Evolutionary conservation across 495 filamentous ascomycete species (phyloP), one percentile per base, ranked within the genome.

Genomic region (Chaetomium fimeti): DNA sequence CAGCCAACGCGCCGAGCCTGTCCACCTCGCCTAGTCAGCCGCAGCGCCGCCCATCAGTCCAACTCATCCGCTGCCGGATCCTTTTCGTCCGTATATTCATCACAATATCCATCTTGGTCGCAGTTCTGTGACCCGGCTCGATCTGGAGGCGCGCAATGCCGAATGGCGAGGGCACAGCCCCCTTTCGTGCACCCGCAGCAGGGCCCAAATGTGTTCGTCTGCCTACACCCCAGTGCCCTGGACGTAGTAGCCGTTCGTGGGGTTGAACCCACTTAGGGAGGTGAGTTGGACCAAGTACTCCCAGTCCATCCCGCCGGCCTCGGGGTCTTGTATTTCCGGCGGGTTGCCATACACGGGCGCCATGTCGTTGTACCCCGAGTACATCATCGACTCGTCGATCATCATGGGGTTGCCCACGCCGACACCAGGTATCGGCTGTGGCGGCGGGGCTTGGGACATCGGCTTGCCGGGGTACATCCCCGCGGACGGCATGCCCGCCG

Each of bases 291-390:
- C 70, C 16, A 81, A 47, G 56, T 76, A 79, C 47, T 76, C 75
- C 78, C 77, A 80, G 43, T 81, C 78, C 75, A 81, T 77, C 32
- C 78, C 75, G 18, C 70, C 71, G 36, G 77, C 72, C 60, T 77
- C 78, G 5, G 75, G 66, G 45, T 79, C 77, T n/a, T 72, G 70
- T 67, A 75, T 71, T 7, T 66, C 69, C 24, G 67, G 60, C 5
- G 36, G 28, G 45, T 8, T 62, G 28, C 63, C 63, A 48, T 68
- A 71, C 65, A 71, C 59, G 49, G 64, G 57, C 25, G 45, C 62
- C 42, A 65, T 43, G 15, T 42, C 60, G 51, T 75, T 71, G 48
- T 69, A 74, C 6, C 64, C 61, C 13, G 60, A 49, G 59, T 66
- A 72, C 69, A 74, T 72, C 62, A 73, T 67, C 11, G 64, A 48